Base-by-base conservation (phyloP, 2,329 filamentous ascomycete species). In the Exophiala viscosa region DNA sequence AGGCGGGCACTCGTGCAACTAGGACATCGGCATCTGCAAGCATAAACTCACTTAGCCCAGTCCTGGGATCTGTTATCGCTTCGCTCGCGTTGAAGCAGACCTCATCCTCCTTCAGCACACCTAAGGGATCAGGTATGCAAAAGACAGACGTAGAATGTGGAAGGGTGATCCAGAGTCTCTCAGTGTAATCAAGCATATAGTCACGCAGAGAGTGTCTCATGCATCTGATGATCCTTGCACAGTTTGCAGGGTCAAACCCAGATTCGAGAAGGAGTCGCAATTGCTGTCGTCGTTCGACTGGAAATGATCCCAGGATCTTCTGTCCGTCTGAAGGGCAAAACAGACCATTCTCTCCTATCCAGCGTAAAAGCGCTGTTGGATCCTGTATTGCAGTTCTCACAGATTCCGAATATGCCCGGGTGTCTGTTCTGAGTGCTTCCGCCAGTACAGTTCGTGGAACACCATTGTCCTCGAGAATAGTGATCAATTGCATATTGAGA, bases 71-170 rank as follows among this genome's bases (percentile, higher is more conserved):
- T 20, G 63, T 65, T 67, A 73, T 76, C 14, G 67, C 67, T 2
- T 65, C 67, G 0, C 79, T 81, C 57, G 84, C 82, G 1, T 72
- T 70, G 2, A 85, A 63, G 50, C 82, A 76, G 0, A 85, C 69
- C 59, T 84, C 77, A 4, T 78, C 74, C 15, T 78, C 76, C 32
- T 71, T 61, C 0, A 86, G 66, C 1, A 78, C 67, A 0, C 72
- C 73, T 2, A 71, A 67, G 0, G 77, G 80, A 63, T 85, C 82
- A 1, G 79, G 77, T 11, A 85, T 71, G 14, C 81, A 83, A 54
- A 75, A 77, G 0, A 80, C 70, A 58, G 74, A 77, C 0, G 81
- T 80, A 0, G 80, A 80, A 14, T 73, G 69, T 0, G 70, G 69
- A 1, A 83, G 65, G 7, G 70, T 69, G 14, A 83, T 73, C 23